Percentiles rank a stretch among this genome's conserved stretches.
Conservation (phyloP, 139 green algal genomes). For the Marvania coccoides region DNA sequence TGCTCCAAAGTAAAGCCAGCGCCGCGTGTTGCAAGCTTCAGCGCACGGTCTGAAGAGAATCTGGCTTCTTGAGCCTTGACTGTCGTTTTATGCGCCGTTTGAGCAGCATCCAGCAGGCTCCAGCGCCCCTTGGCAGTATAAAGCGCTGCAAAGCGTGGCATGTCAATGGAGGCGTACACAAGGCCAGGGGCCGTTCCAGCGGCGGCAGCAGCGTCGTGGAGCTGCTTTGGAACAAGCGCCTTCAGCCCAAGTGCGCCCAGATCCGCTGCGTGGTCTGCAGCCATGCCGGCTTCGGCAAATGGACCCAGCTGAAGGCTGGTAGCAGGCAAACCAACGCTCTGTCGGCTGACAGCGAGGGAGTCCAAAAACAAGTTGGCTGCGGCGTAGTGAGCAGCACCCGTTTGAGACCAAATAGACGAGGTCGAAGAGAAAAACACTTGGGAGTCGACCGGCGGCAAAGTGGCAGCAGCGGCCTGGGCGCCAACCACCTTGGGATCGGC, state of each 20-base stretch:
- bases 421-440: constrained; percentile 25
- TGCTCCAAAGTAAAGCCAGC: not conserved
- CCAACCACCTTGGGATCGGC: constrained; percentile 8
- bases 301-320: constrained; percentile 23
- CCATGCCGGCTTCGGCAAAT: constrained; percentile 27
- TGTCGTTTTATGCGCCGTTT: not conserved
- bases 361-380: constrained; percentile 25
- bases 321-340: constrained; percentile 4
- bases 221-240: not conserved
- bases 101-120: constrained; percentile 11
- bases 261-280: not conserved
- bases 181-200: not conserved
- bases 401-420: constrained; percentile 29
- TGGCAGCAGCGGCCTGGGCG: not conserved
- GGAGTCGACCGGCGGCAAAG: not conserved
- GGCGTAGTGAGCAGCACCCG: constrained; percentile 29
- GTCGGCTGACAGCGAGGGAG: not conserved
- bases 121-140: constrained; percentile 23
- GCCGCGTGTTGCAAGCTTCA: no score
- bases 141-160: constrained; percentile 2
- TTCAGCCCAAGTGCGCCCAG: constrained; percentile 5
- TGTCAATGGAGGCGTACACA: constrained; percentile 2
- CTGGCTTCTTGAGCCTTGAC: not conserved
- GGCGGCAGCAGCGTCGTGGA: not conserved
- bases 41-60: no score